Percentiles rank a stretch among this genome's conserved stretches.
Conservation (phyloP, 73 alveolate genomes). For the Breviolum minutum region DNA sequence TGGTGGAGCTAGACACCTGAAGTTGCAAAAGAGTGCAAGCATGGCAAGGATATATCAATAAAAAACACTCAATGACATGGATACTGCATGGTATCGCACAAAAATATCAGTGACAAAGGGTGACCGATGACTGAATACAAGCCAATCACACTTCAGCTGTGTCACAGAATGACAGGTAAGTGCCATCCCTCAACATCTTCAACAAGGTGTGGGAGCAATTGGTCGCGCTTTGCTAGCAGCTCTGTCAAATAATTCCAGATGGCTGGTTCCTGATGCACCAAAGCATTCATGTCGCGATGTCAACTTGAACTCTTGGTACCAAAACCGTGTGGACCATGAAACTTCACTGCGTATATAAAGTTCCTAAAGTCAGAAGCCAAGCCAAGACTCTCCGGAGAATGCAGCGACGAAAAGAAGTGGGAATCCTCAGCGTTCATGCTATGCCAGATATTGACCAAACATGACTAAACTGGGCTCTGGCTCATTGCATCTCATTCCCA, state of each 20-base stretch:
- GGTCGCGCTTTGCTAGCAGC: conserved; percentile 3
- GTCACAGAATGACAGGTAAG: conserved; percentile 17
- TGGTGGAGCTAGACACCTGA: conserved; percentile 72
- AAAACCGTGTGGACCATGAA: background rate
- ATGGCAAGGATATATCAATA: background rate
- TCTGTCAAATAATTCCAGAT: background rate
- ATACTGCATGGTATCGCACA: too few species aligned
- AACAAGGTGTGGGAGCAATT: conserved; percentile 14
- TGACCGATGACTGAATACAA: background rate
- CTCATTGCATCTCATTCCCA: too few species aligned
- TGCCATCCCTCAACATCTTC: conserved; percentile 84
- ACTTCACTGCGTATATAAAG: background rate
- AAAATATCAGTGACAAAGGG: background rate
- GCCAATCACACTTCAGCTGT: background rate
- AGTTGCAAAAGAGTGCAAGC: background rate
- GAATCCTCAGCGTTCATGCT: background rate
- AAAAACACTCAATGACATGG: too few species aligned
- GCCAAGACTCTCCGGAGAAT: conserved; percentile 46
- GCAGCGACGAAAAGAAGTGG: conserved; percentile 73
- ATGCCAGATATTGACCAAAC: too few species aligned
- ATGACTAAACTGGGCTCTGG: too few species aligned
- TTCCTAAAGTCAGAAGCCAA: background rate
- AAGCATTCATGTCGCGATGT: background rate
- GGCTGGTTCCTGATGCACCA: background rate
- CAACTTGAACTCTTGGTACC: background rate